Evolutionary conservation across 1,284 basidiomycete species (phyloP).

Genomic region (Somion occarium): DNA sequence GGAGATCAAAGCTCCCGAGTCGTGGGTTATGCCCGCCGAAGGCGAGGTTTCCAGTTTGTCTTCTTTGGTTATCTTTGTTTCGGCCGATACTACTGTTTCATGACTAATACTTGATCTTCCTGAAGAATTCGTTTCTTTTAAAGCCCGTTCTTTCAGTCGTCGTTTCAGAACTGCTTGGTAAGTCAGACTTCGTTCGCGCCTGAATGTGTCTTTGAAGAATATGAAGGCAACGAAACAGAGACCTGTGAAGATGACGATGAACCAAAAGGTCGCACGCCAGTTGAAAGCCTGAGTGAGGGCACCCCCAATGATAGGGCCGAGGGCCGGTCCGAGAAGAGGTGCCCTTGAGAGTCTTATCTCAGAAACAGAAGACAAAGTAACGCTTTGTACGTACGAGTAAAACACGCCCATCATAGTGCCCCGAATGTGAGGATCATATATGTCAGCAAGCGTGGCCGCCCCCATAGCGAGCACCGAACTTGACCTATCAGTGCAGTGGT

Average conservation of each 20-base stretch:
- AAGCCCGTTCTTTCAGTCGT: neutral
- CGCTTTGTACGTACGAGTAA: conserved; percentile 33
- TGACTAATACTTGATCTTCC: conserved; percentile 1
- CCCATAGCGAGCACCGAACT: conserved; percentile 77
- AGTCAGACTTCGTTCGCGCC: conserved; percentile 71
- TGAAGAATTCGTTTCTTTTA: neutral
- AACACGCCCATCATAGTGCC: conserved; percentile 80
- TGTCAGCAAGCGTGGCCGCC: conserved; percentile 78
- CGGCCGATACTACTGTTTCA: neutral
- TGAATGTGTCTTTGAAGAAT: conserved; percentile 80
- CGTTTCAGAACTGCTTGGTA: conserved; percentile 61
- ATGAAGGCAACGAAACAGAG: conserved; percentile 55
- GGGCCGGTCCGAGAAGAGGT: conserved; percentile 43
- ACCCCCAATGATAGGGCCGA: conserved; percentile 75
- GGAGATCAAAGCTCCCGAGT: neutral
- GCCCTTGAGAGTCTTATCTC: conserved; percentile 17
- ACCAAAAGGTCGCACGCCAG: conserved; percentile 83
- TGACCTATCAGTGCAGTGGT: conserved; percentile 39
- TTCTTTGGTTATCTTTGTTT: neutral
- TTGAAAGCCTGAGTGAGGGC: conserved; percentile 61
- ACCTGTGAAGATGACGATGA: conserved; percentile 63
- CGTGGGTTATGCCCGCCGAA: neutral
- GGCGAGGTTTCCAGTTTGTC: neutral
- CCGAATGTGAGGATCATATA: conserved; percentile 75
- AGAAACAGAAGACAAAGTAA: neutral